Conservation (phyloP, 345 rosid species). For the Stellera chamaejasme region DNA sequence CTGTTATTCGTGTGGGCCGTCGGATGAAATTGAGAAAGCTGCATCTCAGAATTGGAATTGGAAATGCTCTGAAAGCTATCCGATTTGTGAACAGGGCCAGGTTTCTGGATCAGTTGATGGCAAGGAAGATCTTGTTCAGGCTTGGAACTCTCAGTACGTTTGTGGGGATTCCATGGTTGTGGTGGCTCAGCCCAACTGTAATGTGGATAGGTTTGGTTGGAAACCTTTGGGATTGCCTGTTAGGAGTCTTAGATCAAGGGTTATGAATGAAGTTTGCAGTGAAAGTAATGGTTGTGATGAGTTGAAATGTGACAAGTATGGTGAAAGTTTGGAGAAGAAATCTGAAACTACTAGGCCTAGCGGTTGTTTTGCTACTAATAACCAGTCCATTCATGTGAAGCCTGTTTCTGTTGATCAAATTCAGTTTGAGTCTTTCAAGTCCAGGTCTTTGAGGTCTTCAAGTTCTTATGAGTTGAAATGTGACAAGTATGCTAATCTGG, state of each 20-base stretch:
- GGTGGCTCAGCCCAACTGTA: conserved; percentile 42
- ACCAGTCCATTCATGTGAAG: conserved; percentile 21
- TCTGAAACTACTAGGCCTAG: conserved; percentile 17
- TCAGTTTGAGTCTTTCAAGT: conserved; percentile 32
- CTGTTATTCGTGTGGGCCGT: conserved; percentile 25
- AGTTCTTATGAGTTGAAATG: conserved; percentile 14
- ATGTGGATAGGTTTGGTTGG: conserved; percentile 23
- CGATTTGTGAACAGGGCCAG: conserved; percentile 17
- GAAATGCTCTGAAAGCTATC: conserved; percentile 9
- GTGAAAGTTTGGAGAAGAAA: conserved; percentile 26
- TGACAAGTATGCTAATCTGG: conserved; percentile 17
- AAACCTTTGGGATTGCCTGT: conserved; percentile 73
- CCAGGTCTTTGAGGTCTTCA: conserved; percentile 36
- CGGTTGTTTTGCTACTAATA: conserved; percentile 20
- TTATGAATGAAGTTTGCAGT: conserved; percentile 16
- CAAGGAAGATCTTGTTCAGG: conserved; percentile 27
- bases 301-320: conserved; percentile 22
- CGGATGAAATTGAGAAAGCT: conserved; percentile 28
- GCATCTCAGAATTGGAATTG: conserved; percentile 11
- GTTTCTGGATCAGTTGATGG: conserved; percentile 14
- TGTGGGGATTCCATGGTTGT: conserved; percentile 47
- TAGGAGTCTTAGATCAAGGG: conserved; percentile 54
- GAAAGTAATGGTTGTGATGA: conserved; percentile 22
- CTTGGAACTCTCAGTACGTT: conserved; percentile 60
- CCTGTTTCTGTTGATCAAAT: conserved; percentile 58